Conservation (phyloP, 2,329 filamentous ascomycete genomes). For the Talaromyces piceae region DNA sequence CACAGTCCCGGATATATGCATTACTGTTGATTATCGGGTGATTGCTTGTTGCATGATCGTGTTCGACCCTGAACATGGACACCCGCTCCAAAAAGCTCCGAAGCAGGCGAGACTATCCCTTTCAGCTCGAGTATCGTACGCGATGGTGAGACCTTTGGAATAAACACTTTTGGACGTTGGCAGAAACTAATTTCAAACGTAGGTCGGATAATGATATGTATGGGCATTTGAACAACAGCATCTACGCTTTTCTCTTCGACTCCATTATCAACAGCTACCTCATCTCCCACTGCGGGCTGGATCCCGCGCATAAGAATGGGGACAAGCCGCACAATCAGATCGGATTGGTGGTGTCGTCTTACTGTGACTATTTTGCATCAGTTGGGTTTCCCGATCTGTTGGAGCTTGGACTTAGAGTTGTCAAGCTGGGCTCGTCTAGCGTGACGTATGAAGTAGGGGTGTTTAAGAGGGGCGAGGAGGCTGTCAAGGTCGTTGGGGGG, state of each 20-base stretch:
- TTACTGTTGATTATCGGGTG: too few relatives aligned
- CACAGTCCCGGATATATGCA: not conserved
- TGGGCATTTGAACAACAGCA: slow-evolving; percentile 82
- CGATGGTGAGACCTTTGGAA: slow-evolving; percentile 56
- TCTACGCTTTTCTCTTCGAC: slow-evolving; percentile 84
- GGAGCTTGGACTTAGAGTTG: slow-evolving; percentile 74
- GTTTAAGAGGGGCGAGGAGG: slow-evolving; percentile 65
- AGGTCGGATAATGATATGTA: slow-evolving; percentile 96
- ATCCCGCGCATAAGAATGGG: slow-evolving; percentile 40
- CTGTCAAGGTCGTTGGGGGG: slow-evolving; percentile 75
- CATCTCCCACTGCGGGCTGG: slow-evolving; percentile 65
- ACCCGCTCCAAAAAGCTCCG: slow-evolving; percentile 51
- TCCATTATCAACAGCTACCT: slow-evolving; percentile 85
- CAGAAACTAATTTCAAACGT: not conserved
- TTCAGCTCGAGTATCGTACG: slow-evolving; percentile 72
- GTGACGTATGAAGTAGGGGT: slow-evolving; percentile 86
- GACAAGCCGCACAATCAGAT: slow-evolving; percentile 51
- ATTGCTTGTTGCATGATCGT: too few relatives aligned
- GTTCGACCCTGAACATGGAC: not conserved
- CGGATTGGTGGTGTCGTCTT: slow-evolving; percentile 75
- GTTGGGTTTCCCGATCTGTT: slow-evolving; percentile 75
- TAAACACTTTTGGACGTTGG: not conserved
- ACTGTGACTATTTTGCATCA: slow-evolving; percentile 77
- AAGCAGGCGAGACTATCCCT: slow-evolving; percentile 64
- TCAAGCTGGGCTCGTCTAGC: slow-evolving; percentile 75